These are phyloP conservation scores for Rossbeevera mucosa DNA, from an alignment of 768 basidiomycete genomes.

Conservation along the genomic window DNA sequence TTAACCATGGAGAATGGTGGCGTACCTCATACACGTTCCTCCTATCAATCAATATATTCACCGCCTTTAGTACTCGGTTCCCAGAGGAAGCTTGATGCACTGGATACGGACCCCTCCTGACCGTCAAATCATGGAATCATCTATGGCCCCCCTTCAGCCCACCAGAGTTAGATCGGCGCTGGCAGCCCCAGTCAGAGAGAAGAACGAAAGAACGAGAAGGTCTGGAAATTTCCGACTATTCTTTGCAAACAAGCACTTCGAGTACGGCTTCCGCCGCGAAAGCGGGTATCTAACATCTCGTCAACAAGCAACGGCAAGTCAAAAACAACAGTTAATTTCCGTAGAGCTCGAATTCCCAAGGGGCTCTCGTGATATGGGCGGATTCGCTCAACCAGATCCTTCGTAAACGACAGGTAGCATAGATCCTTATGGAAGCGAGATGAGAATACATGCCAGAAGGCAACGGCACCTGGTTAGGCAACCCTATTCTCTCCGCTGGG, in stretches of 20 bases:
- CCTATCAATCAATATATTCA: constrained; percentile 1
- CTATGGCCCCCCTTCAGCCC: constrained; percentile 13
- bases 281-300: constrained; percentile 18
- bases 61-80: background rate
- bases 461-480: constrained; percentile 20
- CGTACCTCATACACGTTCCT: constrained; percentile 11
- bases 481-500: constrained; percentile 19
- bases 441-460: constrained; percentile 61
- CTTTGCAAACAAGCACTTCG: constrained; percentile 16
- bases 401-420: constrained; percentile 72
- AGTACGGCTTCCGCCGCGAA: constrained; percentile 17
- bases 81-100: constrained; percentile 14
- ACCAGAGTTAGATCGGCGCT: constrained; percentile 20
- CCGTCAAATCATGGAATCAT: constrained; percentile 16
- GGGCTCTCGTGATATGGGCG: constrained; percentile 47
- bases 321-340: constrained; percentile 28
- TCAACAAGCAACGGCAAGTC: constrained; percentile 10
- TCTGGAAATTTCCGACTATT: constrained; percentile 17
- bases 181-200: constrained; percentile 13
- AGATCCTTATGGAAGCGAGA: constrained; percentile 68
- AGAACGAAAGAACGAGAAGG: constrained; percentile 12
- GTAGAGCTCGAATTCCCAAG: constrained; percentile 79
- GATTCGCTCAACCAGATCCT: constrained; percentile 72
- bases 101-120: background rate
- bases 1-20: constrained; percentile 9